Evolutionary conservation across 768 basidiomycete species (phyloP).

Genomic region (Kwoniella dejecticola): DNA sequence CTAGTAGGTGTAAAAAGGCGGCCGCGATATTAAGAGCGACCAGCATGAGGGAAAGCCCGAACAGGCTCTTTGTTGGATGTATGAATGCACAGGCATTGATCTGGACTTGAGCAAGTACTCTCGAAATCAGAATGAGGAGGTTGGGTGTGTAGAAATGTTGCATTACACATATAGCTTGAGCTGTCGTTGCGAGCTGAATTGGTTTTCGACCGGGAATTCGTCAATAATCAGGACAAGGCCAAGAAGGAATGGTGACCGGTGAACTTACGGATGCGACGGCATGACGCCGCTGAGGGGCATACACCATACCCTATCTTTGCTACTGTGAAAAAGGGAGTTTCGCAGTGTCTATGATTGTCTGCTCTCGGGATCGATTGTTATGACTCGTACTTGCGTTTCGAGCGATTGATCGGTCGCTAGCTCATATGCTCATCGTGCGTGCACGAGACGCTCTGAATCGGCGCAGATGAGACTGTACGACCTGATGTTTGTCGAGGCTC

Average conservation of each 20-base stretch:
- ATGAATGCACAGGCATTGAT: conserved; percentile 32
- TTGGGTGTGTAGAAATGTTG: conserved; percentile 47
- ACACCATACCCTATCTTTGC: too few relatives aligned
- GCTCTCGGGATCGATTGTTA: too few relatives aligned
- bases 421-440: too few relatives aligned
- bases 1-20: conserved; percentile 36
- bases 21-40: conserved; percentile 31
- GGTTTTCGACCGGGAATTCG: neutral
- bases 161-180: conserved; percentile 32
- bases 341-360: neutral
- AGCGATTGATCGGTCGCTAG: too few relatives aligned
- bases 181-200: conserved; percentile 31
- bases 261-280: conserved; percentile 41
- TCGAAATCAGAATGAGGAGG: conserved; percentile 36
- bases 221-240: neutral
- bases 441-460: too few relatives aligned
- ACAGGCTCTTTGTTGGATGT: conserved; percentile 35
- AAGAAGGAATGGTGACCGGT: too few relatives aligned
- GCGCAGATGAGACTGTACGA: too few relatives aligned
- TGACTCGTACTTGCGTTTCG: too few relatives aligned
- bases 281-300: conserved; percentile 47
- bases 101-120: conserved; percentile 38
- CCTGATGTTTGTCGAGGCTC: too few relatives aligned
- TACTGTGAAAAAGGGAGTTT: too few relatives aligned
- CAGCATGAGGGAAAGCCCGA: conserved; percentile 34